Base-by-base conservation (phyloP, 176 grass and related monocot genomes). In the Luzula sylvatica region DNA sequence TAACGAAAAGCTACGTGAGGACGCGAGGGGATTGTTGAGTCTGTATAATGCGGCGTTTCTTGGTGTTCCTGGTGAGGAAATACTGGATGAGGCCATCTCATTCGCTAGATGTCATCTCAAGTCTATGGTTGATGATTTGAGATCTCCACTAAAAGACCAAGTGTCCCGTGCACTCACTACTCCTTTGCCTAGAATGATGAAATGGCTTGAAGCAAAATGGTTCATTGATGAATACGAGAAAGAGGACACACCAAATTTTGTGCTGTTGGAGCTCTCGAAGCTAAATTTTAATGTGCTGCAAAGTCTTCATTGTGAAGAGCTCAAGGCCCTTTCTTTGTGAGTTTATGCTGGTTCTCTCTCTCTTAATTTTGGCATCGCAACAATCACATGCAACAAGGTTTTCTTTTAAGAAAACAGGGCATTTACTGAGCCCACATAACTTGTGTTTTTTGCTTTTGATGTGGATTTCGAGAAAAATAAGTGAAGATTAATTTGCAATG, bases 21-120 rank as follows among this genome's bases (percentile, higher is more conserved):
- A 75, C 18, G 15, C 20, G 0, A 61, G 26, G 0, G 60, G 57
- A 0, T 23, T 78, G 32, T 3, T 83, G 15, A 52, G 38, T 18
- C 1, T 82, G 23, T 82, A 82, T 9, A 51, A 82, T 26, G 72
- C 72, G 7, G 67, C 65, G 0, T 49, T 68, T 56, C 13, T 78
- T 27, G 58, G 67, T 26, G 23, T 14, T 41, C 73, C 46, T 9
- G 75, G 53, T 7, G 81, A 84, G 30, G 7, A 58, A 11, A 74
- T 75, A 23, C 69, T 78, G 15, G 57, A 40, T 0, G 7, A 60
- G 5, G 58, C 58, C 0, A 70, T 83, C 43, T 23, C 6, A 15
- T 78, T 66, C 38, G 46, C 28, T 0, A 69, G 16, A n/a, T n/a
- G 0, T 0, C 26, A 19, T 2, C 50, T 83, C 13, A 53, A 20